A percentile compares a stretch with the other conserved stretches of the same genome.
Evolutionary conservation across 768 basidiomycete species (phyloP).

Genomic region (Rhizopogon vinicolor): DNA sequence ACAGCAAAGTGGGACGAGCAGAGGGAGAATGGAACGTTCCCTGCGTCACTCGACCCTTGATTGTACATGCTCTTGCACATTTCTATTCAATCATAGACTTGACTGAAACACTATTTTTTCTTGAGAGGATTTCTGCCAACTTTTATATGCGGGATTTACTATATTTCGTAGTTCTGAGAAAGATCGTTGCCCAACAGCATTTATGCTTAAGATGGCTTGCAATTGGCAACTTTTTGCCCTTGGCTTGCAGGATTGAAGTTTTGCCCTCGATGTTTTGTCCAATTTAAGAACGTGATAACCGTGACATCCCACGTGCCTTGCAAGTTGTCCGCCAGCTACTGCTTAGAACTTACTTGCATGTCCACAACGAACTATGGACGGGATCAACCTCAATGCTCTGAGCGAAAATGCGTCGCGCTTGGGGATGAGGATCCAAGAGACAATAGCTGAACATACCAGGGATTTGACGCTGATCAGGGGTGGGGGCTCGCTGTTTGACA

Average conservation of each 20-base stretch:
- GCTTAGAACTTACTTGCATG: not conserved
- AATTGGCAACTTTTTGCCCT: too few relatives aligned
- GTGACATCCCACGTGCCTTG: not conserved
- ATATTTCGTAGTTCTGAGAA: not conserved
- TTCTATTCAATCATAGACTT: not conserved
- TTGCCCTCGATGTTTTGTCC: not conserved
- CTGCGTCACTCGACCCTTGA: slow-evolving; percentile 82
- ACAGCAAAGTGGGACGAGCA: slow-evolving; percentile 91
- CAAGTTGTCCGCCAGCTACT: too few relatives aligned
- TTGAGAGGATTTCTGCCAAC: not conserved
- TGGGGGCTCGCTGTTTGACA: slow-evolving; percentile 56
- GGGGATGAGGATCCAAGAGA: slow-evolving; percentile 79
- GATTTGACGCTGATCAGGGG: slow-evolving; percentile 61
- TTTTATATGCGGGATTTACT: not conserved
- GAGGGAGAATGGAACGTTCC: slow-evolving; percentile 89
- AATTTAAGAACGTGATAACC: not conserved
- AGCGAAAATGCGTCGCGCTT: slow-evolving; percentile 83
- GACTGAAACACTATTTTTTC: not conserved
- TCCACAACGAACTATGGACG: slow-evolving; percentile 21
- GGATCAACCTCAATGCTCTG: slow-evolving; percentile 35
- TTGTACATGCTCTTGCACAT: slow-evolving; percentile 3
- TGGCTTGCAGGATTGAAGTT: not conserved
- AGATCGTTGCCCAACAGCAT: not conserved
- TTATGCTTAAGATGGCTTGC: not conserved
- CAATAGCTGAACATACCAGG: slow-evolving; percentile 75